Evolutionary conservation across 2,329 filamentous ascomycete species (phyloP).

Genomic region (Sporothrix dimorphospora): DNA sequence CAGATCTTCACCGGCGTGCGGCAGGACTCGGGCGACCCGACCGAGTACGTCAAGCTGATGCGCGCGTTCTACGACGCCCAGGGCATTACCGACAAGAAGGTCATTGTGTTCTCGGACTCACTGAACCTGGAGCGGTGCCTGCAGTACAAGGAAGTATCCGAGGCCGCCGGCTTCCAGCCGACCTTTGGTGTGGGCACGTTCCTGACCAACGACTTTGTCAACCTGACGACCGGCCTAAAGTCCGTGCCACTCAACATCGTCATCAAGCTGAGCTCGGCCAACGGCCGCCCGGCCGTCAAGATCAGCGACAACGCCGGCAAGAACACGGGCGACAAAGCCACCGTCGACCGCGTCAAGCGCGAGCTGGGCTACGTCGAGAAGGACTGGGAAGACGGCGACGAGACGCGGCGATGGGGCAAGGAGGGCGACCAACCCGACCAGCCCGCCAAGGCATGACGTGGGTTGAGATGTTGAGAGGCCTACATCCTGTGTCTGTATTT

Average conservation of each 20-base stretch:
- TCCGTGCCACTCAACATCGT: conserved; percentile 95
- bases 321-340: conserved; percentile 85
- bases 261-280: conserved; percentile 90
- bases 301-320: conserved; percentile 90
- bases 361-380: conserved; percentile 85
- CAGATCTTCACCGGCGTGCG: conserved; percentile 81
- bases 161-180: conserved; percentile 78
- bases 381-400: conserved; percentile 80
- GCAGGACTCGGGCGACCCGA: conserved; percentile 88
- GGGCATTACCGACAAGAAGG: conserved; percentile 79
- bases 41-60: conserved; percentile 77
- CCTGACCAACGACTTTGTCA: conserved; percentile 91
- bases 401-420: conserved; percentile 78
- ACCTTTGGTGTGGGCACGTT: conserved; percentile 95
- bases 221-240: conserved; percentile 73
- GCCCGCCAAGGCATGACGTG: conserved; percentile 17
- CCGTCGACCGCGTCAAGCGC: conserved; percentile 81
- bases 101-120: conserved; percentile 93
- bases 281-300: conserved; percentile 82
- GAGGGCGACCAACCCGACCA: conserved; percentile 41
- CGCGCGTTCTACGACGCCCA: conserved; percentile 77
- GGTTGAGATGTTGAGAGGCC: neutral
- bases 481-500: neutral
- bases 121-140: conserved; percentile 88
- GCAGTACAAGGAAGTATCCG: conserved; percentile 83